These are phyloP conservation scores for Acrocalymma vagum DNA, from an alignment of 2,329 filamentous ascomycete species.

Conservation along the genomic window DNA sequence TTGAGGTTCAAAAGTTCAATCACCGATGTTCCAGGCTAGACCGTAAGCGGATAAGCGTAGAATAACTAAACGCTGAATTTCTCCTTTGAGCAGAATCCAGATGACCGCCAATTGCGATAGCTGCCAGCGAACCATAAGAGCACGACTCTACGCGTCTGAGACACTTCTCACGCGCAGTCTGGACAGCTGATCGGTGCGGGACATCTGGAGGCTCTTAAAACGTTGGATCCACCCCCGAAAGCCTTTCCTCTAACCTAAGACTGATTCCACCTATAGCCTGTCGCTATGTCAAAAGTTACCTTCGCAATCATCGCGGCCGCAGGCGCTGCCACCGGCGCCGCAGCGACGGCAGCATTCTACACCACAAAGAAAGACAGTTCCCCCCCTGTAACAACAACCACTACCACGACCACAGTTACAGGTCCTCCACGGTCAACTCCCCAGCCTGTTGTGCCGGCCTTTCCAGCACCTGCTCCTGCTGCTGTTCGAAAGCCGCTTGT, in stretches of 20 bases:
- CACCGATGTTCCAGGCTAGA: conserved; percentile 15
- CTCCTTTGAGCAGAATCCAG: conserved; percentile 28
- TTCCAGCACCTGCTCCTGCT: conserved; percentile 32
- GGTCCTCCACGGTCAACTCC: conserved; percentile 33
- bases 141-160: conserved; percentile 45
- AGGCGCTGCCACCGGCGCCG: conserved; percentile 58
- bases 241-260: neutral
- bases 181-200: conserved; percentile 32
- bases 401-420: conserved; percentile 46
- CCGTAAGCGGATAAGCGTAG: conserved; percentile 21
- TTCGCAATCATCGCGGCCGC: conserved; percentile 59
- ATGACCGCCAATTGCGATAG: conserved; percentile 34
- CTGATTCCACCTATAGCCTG: no score
- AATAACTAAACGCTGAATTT: no score
- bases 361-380: conserved; percentile 43
- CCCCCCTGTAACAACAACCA: conserved; percentile 29
- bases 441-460: conserved; percentile 31
- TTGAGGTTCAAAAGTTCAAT: conserved; percentile 17
- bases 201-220: conserved; percentile 23
- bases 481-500: conserved; percentile 45
- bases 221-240: conserved; percentile 1
- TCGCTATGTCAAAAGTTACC: conserved; percentile 60
- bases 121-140: conserved; percentile 37
- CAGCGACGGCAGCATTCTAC: conserved; percentile 57
- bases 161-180: conserved; percentile 44